Conservation (phyloP, 1,284 basidiomycete genomes). For the Ustilago esculenta region DNA sequence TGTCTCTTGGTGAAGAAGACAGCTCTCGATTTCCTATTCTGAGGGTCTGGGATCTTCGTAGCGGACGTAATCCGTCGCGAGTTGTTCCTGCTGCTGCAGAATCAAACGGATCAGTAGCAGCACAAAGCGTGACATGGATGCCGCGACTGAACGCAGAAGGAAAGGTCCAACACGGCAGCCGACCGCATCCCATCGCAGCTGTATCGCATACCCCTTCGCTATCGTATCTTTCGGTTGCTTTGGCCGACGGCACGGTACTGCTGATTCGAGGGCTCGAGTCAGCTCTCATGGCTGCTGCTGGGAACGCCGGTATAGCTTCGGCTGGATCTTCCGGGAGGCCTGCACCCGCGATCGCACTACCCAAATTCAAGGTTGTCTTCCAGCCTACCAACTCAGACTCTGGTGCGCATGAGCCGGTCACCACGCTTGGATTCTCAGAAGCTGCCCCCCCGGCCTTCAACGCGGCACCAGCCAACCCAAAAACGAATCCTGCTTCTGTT, state of each 20-base stretch:
- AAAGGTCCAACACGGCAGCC: constrained; percentile 60
- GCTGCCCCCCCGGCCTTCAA: constrained; percentile 1
- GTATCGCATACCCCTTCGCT: constrained; percentile 83
- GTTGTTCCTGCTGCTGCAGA: background rate
- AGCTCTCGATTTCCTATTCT: constrained; percentile 51
- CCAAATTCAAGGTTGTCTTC: constrained; percentile 65
- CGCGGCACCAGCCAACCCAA: background rate
- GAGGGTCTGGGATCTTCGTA: constrained; percentile 61
- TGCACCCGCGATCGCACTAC: constrained; percentile 48
- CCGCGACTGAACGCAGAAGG: constrained; percentile 54
- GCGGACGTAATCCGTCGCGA: constrained; percentile 14
- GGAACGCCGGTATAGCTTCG: constrained; percentile 33
- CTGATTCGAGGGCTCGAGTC: constrained; percentile 90
- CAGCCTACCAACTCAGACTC: constrained; percentile 38
- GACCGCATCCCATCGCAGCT: constrained; percentile 72
- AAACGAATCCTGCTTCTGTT: background rate
- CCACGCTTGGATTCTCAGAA: constrained; percentile 86
- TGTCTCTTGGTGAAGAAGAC: constrained; percentile 57
- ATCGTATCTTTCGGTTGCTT: constrained; percentile 85
- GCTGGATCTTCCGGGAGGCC: constrained; percentile 9
- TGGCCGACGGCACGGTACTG: constrained; percentile 93
- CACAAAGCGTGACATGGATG: constrained; percentile 24
- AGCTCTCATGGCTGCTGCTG: constrained; percentile 72
- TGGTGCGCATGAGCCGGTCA: constrained; percentile 79
- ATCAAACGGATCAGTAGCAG: background rate